Conservation (phyloP, 495 filamentous ascomycete species). For the Hypomontagnella submonticulosa region DNA sequence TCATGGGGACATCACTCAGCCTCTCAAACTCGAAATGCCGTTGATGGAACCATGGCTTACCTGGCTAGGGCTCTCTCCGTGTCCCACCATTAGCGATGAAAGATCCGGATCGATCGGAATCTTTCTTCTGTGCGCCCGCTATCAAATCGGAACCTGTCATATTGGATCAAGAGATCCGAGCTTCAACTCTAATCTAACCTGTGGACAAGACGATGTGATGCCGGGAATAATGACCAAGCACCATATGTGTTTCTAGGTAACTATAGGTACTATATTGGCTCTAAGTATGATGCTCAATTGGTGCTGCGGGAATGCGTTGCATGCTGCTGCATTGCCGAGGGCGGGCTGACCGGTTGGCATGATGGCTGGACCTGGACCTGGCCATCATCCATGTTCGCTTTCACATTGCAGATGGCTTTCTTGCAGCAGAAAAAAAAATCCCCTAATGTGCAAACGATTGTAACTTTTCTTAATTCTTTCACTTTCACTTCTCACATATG, state of each 20-base stretch:
- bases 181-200: slow-evolving; percentile 31
- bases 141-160: slow-evolving; percentile 40
- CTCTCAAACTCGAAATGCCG: slow-evolving; percentile 20
- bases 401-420: slow-evolving; percentile 36
- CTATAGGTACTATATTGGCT: background rate
- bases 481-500: too few relatives aligned
- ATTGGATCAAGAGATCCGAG: slow-evolving; percentile 36
- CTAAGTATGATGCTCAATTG: slow-evolving; percentile 25
- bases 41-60: slow-evolving; percentile 19
- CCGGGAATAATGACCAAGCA: slow-evolving; percentile 15
- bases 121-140: slow-evolving; percentile 32
- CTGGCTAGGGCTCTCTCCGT: slow-evolving; percentile 26
- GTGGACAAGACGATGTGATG: slow-evolving; percentile 11
- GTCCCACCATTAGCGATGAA: slow-evolving; percentile 29
- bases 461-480: slow-evolving; percentile 13
- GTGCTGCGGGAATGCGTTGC: slow-evolving; percentile 35
- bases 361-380: slow-evolving; percentile 24
- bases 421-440: slow-evolving; percentile 41
- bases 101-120: slow-evolving; percentile 48
- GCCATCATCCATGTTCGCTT: slow-evolving; percentile 31
- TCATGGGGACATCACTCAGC: slow-evolving; percentile 31
- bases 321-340: slow-evolving; percentile 44
- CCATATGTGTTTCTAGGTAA: background rate
- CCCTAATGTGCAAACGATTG: slow-evolving; percentile 36
- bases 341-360: slow-evolving; percentile 11